Evolutionary conservation across 495 filamentous ascomycete genomes (phyloP).

Genomic region (Pseudevernia furfuracea): DNA sequence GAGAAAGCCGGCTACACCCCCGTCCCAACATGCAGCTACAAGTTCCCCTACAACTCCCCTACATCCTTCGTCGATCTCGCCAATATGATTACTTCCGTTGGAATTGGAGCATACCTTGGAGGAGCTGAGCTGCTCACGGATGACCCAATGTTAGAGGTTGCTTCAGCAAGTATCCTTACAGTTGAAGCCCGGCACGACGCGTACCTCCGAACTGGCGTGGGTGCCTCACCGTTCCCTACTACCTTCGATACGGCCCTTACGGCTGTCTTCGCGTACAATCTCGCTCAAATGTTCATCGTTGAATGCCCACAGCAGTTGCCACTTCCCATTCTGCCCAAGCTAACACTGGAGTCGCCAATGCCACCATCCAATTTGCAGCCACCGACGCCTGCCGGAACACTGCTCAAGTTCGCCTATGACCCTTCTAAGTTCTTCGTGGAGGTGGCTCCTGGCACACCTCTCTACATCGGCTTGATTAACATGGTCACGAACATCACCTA

Average conservation of each 20-base stretch:
- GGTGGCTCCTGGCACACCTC: constrained; percentile 22
- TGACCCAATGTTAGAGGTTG: constrained; percentile 38
- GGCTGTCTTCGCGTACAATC: constrained; percentile 45
- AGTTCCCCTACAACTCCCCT: constrained; percentile 41
- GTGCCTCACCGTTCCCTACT: constrained; percentile 41
- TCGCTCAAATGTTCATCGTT: constrained; percentile 46
- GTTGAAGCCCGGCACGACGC: constrained; percentile 48
- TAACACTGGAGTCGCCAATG: constrained; percentile 24
- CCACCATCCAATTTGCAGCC: constrained; percentile 26
- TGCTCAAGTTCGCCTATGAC: constrained; percentile 26
- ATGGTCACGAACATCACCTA: constrained; percentile 26
- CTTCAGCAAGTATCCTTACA: constrained; percentile 47
- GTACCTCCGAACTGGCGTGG: constrained; percentile 41
- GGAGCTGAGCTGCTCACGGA: constrained; percentile 39
- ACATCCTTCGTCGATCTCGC: constrained; percentile 42
- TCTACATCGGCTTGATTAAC: constrained; percentile 31
- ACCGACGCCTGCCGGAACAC: constrained; percentile 24
- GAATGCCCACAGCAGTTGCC: constrained; percentile 38
- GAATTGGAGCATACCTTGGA: constrained; percentile 31
- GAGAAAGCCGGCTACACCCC: constrained; percentile 34
- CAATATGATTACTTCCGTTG: constrained; percentile 32
- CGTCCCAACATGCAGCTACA: constrained; percentile 44
- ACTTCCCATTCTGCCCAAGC: constrained; percentile 26
- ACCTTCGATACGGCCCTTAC: constrained; percentile 45
- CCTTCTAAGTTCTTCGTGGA: constrained; percentile 27